These are phyloP conservation scores for Ambrosia hybrid DNA, from an alignment of 140 eudicot genomes.

Conservation along the genomic window DNA sequence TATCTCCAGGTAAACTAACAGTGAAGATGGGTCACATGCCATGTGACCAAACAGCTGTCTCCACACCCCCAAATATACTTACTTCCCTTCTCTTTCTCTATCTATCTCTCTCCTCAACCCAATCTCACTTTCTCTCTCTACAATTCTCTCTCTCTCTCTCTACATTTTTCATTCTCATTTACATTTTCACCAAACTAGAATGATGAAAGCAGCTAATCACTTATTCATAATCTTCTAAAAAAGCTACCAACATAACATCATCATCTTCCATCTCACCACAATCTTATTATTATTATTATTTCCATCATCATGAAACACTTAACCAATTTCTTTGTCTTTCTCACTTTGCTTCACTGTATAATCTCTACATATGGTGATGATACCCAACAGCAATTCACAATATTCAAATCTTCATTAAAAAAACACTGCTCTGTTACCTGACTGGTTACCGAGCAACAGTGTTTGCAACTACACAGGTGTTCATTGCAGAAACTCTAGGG, in stretches of 20 bases:
- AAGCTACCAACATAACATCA: slow-evolving; percentile 5
- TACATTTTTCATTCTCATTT: background rate
- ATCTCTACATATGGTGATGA: slow-evolving; percentile 33
- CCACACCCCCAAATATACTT: slow-evolving; percentile 44
- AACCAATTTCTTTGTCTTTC: slow-evolving; percentile 25
- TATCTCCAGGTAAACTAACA: slow-evolving; percentile 38
- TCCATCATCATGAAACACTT: slow-evolving; percentile 24
- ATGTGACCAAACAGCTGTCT: slow-evolving; percentile 95
- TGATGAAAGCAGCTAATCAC: slow-evolving; percentile 40
- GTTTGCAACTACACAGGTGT: slow-evolving; percentile 65
- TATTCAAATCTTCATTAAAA: slow-evolving; percentile 61
- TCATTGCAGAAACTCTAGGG: slow-evolving; percentile 44
- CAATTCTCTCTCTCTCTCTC: background rate
- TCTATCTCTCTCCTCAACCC: slow-evolving; percentile 18
- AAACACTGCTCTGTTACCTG: slow-evolving; percentile 29
- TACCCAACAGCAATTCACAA: slow-evolving; percentile 40
- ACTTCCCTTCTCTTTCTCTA: slow-evolving; percentile 40
- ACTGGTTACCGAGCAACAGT: slow-evolving; percentile 40
- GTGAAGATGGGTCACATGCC: slow-evolving; percentile 85
- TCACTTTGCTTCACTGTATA: slow-evolving; percentile 18
- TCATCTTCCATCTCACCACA: slow-evolving; percentile 16
- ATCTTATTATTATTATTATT: background rate
- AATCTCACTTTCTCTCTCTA: slow-evolving; percentile 39
- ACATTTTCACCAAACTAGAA: slow-evolving; percentile 29
- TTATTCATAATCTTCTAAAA: slow-evolving; percentile 37